Percentiles rank a stretch among this genome's conserved stretches.
phyloP scores from a whole-genome alignment of 306 rosid genomes.

The Rubus parviflorus region DNA sequence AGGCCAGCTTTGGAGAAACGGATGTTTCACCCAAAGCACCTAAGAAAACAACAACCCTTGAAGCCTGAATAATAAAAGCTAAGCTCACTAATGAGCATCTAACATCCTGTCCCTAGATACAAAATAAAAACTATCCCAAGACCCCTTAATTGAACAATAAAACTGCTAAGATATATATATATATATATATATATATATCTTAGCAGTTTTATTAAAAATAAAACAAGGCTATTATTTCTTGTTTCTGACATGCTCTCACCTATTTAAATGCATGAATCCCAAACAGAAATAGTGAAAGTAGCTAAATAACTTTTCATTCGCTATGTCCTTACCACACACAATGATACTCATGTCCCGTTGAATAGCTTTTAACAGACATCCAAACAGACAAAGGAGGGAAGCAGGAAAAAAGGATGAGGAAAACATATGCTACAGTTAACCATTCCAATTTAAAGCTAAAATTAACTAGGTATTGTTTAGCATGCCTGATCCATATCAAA shows the following conservation, averaged over 20 bases:
- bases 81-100: too few species aligned
- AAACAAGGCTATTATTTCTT: not conserved
- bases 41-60: too few species aligned
- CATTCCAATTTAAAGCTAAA: constrained; percentile 6
- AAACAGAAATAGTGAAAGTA: not conserved
- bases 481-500: constrained; percentile 75
- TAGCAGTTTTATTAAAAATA: not conserved
- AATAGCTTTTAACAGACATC: not conserved
- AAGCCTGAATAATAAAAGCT: too few species aligned
- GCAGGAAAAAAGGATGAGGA: not conserved
- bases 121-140: too few species aligned
- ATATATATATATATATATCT: not conserved
- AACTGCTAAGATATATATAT: too few species aligned
- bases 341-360: not conserved
- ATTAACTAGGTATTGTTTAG: constrained; percentile 16
- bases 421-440: not conserved
- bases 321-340: not conserved
- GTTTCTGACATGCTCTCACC: not conserved
- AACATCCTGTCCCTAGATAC: too few species aligned
- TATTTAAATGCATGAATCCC: not conserved
- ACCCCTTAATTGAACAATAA: too few species aligned
- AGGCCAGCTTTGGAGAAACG: too few species aligned
- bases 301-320: not conserved
- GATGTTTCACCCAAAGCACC: too few species aligned
- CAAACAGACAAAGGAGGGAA: not conserved